These are phyloP conservation scores for Ustilago curta DNA, from an alignment of 1,284 basidiomycete species.

Conservation along the genomic window DNA sequence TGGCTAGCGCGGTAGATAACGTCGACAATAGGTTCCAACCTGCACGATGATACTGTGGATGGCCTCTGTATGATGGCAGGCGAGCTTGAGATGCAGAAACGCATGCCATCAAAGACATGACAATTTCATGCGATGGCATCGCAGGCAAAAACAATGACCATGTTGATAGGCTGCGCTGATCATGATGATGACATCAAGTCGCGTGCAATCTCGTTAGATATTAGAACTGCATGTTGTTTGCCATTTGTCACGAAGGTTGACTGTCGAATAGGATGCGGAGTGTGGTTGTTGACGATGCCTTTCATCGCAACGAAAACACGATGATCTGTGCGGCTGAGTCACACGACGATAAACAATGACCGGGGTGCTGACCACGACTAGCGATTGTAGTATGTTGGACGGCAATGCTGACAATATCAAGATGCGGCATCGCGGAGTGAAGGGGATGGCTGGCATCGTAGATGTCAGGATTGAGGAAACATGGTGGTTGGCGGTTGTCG, in stretches of 20 bases:
- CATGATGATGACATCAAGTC: neutral
- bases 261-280: neutral
- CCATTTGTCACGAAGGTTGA: neutral
- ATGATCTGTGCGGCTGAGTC: slow-evolving; percentile 1
- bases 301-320: neutral
- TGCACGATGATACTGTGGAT: neutral
- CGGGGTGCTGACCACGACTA: neutral
- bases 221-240: neutral
- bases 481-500: neutral
- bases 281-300: neutral
- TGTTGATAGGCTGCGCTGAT: neutral
- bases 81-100: neutral
- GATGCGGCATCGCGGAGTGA: neutral
- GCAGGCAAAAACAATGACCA: too few species aligned
- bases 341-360: neutral
- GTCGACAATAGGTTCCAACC: neutral
- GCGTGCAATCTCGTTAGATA: neutral
- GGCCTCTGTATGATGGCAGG: neutral
- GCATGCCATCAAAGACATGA: neutral
- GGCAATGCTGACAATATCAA: neutral
- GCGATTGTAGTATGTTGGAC: neutral
- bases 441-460: neutral
- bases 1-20: neutral
- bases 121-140: neutral
- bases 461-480: neutral